These are phyloP conservation scores for Globisporangium perplexum DNA, from an alignment of 352 stramenopile genomes.

Conservation along the genomic window DNA sequence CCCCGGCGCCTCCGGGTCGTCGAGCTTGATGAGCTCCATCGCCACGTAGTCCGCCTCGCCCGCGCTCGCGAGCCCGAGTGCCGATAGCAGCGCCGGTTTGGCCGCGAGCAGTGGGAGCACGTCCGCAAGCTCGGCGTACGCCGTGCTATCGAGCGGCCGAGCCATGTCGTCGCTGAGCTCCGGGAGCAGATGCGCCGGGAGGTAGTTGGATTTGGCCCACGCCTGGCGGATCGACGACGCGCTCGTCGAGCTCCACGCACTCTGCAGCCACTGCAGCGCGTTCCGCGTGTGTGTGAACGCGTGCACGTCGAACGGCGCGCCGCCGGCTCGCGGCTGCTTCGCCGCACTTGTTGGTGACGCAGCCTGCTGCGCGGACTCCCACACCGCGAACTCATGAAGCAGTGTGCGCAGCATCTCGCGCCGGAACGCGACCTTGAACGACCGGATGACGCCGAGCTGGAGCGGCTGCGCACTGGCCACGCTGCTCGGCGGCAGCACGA, in stretches of 20 bases:
- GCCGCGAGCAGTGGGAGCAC: conserved; percentile 19
- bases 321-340: not conserved
- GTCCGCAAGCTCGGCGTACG: conserved; percentile 16
- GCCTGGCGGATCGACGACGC: conserved; percentile 30
- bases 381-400: conserved; percentile 20
- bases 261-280: conserved; percentile 36
- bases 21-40: conserved; percentile 34
- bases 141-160: conserved; percentile 7
- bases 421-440: conserved; percentile 60
- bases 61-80: conserved; percentile 28
- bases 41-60: conserved; percentile 22
- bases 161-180: conserved; percentile 16
- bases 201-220: conserved; percentile 32
- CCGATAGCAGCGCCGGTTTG: conserved; percentile 19
- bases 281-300: conserved; percentile 37
- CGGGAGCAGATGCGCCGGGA: conserved; percentile 21
- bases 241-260: conserved; percentile 30
- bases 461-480: conserved; percentile 38
- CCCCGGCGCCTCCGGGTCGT: conserved; percentile 25
- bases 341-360: not conserved
- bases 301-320: conserved; percentile 31
- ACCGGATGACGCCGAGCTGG: conserved; percentile 46
- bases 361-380: conserved; percentile 3
- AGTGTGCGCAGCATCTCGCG: conserved; percentile 50
- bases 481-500: conserved; percentile 50